A percentile compares a stretch with the other conserved stretches of the same genome.
Evolutionary conservation across 2,329 filamentous ascomycete species (phyloP).

Genomic region (Colletotrichum neosansevieriae): DNA sequence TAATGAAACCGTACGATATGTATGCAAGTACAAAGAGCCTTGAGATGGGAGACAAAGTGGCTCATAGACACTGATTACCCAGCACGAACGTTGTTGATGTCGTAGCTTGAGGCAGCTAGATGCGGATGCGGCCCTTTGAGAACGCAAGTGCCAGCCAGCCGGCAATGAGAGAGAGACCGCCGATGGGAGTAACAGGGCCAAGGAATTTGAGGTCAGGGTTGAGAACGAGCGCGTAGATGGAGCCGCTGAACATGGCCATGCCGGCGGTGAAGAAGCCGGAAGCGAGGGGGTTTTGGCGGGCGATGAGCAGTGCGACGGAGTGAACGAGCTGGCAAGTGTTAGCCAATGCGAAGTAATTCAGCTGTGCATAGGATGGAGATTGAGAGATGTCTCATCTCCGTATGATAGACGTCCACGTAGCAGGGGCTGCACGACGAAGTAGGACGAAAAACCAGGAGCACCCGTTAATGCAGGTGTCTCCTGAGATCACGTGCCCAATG

Average conservation of each 20-base stretch:
- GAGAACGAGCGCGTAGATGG: slow-evolving; percentile 73
- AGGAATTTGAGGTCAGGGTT: slow-evolving; percentile 71
- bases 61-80: too few species aligned
- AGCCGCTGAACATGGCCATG: slow-evolving; percentile 76
- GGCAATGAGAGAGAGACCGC: slow-evolving; percentile 72
- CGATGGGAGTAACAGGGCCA: slow-evolving; percentile 75
- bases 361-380: too few species aligned
- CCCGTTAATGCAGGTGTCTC: too few species aligned
- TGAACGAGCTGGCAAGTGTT: slow-evolving; percentile 66
- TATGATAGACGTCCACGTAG: too few species aligned
- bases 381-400: too few species aligned
- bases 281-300: slow-evolving; percentile 68
- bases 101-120: not conserved
- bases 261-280: slow-evolving; percentile 71
- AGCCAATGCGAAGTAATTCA: not conserved
- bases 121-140: slow-evolving; percentile 30
- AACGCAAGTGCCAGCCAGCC: slow-evolving; percentile 66
- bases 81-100: too few species aligned
- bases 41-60: too few species aligned
- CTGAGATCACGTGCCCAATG: too few species aligned
- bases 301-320: slow-evolving; percentile 69
- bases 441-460: too few species aligned
- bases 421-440: too few species aligned
- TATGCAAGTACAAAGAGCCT: too few species aligned
- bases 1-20: too few species aligned